These are phyloP conservation scores for Epichloe bromicola DNA, from an alignment of 2,329 filamentous ascomycete species.

Conservation along the genomic window DNA sequence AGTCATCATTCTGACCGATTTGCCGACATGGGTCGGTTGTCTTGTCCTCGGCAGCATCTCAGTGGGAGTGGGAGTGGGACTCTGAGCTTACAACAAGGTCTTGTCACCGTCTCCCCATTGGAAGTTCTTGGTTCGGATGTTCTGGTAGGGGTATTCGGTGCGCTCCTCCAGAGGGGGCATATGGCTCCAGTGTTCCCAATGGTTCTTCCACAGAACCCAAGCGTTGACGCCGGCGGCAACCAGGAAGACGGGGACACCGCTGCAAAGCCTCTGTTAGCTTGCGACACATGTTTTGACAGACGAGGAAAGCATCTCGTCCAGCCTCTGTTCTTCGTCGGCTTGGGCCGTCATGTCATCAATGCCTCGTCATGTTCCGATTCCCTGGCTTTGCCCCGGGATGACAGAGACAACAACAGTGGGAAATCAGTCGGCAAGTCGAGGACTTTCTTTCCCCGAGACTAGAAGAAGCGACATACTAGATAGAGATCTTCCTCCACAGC, in stretches of 20 bases:
- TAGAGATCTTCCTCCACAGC: conserved; percentile 88
- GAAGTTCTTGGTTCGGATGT: conserved; percentile 94
- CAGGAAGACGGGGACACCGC: conserved; percentile 62
- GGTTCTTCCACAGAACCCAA: conserved; percentile 83
- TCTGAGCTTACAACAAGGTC: conserved; percentile 32
- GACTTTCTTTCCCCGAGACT: neutral
- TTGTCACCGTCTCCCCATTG: conserved; percentile 94
- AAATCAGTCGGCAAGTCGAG: neutral
- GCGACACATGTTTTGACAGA: neutral
- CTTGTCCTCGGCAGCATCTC: neutral
- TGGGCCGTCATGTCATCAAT: neutral
- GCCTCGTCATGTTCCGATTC: neutral
- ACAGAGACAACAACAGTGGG: neutral
- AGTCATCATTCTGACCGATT: neutral
- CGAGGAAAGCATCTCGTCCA: neutral
- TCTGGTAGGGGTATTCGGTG: conserved; percentile 91
- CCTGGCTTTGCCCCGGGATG: neutral
- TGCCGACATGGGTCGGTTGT: neutral
- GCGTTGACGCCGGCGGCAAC: conserved; percentile 66
- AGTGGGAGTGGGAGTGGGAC: too few relatives aligned
- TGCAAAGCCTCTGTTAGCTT: conserved; percentile 23
- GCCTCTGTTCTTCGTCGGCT: neutral
- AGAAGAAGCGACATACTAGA: conserved; percentile 59
- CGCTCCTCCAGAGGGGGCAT: conserved; percentile 80
- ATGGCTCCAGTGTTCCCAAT: conserved; percentile 93